Base-by-base conservation (phyloP, 371 early-diverging fungal species). In the Mortierella sp. region DNA sequence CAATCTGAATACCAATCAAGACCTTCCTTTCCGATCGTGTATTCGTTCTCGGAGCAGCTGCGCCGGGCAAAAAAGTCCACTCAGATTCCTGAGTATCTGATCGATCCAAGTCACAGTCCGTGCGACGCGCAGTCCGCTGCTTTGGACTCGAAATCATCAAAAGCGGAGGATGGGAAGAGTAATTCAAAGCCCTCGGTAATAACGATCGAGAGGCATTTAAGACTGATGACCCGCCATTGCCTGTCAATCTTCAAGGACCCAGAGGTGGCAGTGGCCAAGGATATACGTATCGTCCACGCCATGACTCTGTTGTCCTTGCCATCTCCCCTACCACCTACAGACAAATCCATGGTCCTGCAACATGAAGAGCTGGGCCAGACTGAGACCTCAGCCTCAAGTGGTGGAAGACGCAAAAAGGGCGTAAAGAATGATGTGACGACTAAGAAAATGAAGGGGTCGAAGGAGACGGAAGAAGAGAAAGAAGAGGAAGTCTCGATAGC, bases 11-110 rank as follows among this genome's bases (percentile, higher is more conserved):
- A 66, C 28, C 21, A 14, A 12, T 44, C 64, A 18, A 37, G 23
- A 1, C 76, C 76, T 0, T 67, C 68, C 1, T 75, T 69, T 28
- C 75, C 75, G 14, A 62, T 74, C 16, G 44, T 74, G 1, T 74
- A 62, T 53, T 52, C 75, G 18, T 74, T 74, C 44, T 64, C 70
- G 6, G 62, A 74, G 21, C 66, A 69, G n/a, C 37, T 74, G 2
- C 44, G 26, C 7, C 15, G 5, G 0, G 53, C 51, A 37, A 37
- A 9, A 3, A 37, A 37, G 37, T n/a, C n/a, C n/a, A 9, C 5
- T 37, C 5, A 37, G 9, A 9, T 9, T 3, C 3, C 9, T 9
- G 9, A 37, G 37, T 9, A 37, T 3, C 5, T 5, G 37, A 37
- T 37, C 37, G 37, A 37, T 9, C 37, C 37, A 37, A 37, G 37